Base-by-base conservation (phyloP, 805 yeast genomes). In the Metschnikowia rubicola region DNA sequence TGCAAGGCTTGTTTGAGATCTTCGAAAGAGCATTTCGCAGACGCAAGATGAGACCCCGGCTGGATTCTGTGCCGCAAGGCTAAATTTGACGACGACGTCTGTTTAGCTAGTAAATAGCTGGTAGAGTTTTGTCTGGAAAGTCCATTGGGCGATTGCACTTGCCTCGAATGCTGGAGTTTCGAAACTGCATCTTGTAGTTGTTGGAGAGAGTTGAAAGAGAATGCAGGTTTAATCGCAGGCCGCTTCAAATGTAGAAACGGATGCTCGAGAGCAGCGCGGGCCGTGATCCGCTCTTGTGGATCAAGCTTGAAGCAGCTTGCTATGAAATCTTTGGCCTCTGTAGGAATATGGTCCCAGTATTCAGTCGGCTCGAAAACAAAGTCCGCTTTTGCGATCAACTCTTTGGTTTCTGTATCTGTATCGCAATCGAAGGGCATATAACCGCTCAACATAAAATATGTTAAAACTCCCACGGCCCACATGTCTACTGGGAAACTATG, bases 361-460 rank as follows among this genome's bases (percentile, higher is more conserved):
- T 74, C 78, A 4, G 71, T 76, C n/a, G 87, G 86, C 49, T 81
- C 85, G 53, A 80, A 81, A 46, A 70, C 67, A 57, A 71, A 83
- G 49, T 84, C 85, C n/a, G 76, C 81, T 11, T 61, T 68, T 19
- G 59, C 47, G n/a, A 85, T 84, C 32, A 88, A 86, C 35, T 79
- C 75, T 55, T 75, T 72, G 10, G 89, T 87, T 58, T 85, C 90
- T 1, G 74, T 76, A 35, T 83, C 83, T 6, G 80, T 75, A 43
- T 84, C 90, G 52, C 90, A 80, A 56, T 85, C 91, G 62, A 85
- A 85, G 1, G 92, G 92, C 66, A 85, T 79, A 59, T 84, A 86
- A 2, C 91, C 91, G 51, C 85, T 75, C 12, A 83, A 72, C 75
- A 84, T 75, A 56, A 85, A 84, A 61, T 84, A 86, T 2, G 84